Evolutionary conservation across 176 grass and related monocot genomes (phyloP).

Genomic region (Olyra latifolia): DNA sequence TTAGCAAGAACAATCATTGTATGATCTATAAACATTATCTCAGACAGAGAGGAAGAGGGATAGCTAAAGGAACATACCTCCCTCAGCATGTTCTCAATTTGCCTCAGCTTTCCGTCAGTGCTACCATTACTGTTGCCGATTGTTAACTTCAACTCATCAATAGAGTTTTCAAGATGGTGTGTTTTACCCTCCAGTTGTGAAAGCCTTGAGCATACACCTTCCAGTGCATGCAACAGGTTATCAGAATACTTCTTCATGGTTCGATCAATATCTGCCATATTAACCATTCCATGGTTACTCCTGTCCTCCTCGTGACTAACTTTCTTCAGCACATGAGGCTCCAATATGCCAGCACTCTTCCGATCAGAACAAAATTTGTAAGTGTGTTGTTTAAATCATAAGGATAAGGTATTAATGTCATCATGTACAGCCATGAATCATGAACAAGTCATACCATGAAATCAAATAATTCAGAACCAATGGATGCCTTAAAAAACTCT

Average conservation of each 20-base stretch:
- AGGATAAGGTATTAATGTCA: background rate
- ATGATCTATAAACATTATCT: background rate
- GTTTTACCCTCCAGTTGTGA: constrained; percentile 73
- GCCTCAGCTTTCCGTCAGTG: constrained; percentile 83
- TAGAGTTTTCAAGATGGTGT: constrained; percentile 67
- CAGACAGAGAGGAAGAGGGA: background rate
- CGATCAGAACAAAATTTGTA: constrained; percentile 8
- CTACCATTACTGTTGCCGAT: constrained; percentile 69
- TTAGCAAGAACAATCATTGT: background rate
- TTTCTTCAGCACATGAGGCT: constrained; percentile 55
- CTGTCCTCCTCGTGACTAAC: constrained; percentile 62
- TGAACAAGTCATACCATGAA: background rate
- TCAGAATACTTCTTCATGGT: constrained; percentile 88
- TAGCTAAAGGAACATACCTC: constrained; percentile 53
- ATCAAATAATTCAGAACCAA: background rate
- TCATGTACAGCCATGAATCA: background rate
- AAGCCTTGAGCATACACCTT: constrained; percentile 74
- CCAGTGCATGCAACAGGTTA: constrained; percentile 72
- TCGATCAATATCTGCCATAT: constrained; percentile 72
- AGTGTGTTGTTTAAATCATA: background rate
- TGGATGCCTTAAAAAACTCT: background rate
- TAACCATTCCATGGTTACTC: constrained; percentile 38
- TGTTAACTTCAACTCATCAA: constrained; percentile 72
- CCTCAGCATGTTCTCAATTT: constrained; percentile 86
- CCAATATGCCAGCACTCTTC: constrained; percentile 63